Conservation (phyloP, 192 early-diverging fungal species). For the Coemansia furcata region DNA sequence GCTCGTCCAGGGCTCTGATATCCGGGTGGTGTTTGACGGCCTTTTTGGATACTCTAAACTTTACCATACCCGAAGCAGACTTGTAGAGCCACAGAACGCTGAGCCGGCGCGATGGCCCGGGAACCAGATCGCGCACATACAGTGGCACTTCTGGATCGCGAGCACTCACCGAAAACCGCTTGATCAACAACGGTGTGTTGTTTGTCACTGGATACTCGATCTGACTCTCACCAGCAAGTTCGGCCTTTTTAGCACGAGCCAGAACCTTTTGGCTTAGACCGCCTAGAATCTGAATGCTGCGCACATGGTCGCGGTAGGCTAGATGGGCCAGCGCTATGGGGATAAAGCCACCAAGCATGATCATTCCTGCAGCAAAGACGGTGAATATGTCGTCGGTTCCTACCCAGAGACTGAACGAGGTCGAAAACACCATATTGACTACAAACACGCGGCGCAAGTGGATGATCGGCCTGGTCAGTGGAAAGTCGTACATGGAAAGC, state of each 20-base stretch:
- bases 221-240: slow-evolving; percentile 19
- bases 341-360: slow-evolving; percentile 33
- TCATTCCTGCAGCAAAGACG: slow-evolving; percentile 20
- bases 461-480: slow-evolving; percentile 23
- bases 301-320: slow-evolving; percentile 35
- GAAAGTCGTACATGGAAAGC: slow-evolving; percentile 51
- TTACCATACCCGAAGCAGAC: not conserved
- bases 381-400: slow-evolving; percentile 31
- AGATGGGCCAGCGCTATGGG: slow-evolving; percentile 30
- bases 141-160: slow-evolving; percentile 24
- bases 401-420: slow-evolving; percentile 30
- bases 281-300: slow-evolving; percentile 39
- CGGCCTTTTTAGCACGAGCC: slow-evolving; percentile 5
- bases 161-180: slow-evolving; percentile 24
- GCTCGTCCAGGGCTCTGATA: slow-evolving; percentile 26
- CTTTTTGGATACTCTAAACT: slow-evolving; percentile 38
- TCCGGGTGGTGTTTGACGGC: slow-evolving; percentile 44
- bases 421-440: slow-evolving; percentile 29
- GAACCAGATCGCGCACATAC: slow-evolving; percentile 33
- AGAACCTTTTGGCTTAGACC: slow-evolving; percentile 17
- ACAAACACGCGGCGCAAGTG: slow-evolving; percentile 38
- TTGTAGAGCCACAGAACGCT: slow-evolving; percentile 36
- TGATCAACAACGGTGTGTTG: slow-evolving; percentile 33
- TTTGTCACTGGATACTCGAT: slow-evolving; percentile 34
- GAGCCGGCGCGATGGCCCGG: slow-evolving; percentile 25